Evolutionary conservation across 1,139 yeast species (phyloP).

Genomic region (Hanseniaspora uvarum): DNA sequence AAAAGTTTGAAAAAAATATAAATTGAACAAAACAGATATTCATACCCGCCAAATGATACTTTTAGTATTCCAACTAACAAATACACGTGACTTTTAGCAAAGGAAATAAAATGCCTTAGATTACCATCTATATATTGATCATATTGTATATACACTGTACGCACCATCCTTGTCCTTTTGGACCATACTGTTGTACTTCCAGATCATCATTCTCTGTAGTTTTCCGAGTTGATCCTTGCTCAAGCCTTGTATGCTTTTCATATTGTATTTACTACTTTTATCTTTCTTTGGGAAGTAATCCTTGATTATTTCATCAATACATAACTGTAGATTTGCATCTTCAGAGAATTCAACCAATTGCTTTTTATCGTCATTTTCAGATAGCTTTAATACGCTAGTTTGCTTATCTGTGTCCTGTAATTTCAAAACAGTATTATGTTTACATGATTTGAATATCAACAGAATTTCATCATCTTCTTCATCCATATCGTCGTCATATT

Average conservation of each 20-base stretch:
- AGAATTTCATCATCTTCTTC: slow-evolving; percentile 4
- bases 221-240: not conserved
- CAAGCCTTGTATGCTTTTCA: not conserved
- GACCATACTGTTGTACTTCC: not conserved
- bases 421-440: slow-evolving; percentile 13
- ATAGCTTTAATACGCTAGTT: not conserved
- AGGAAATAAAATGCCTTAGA: not conserved
- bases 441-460: slow-evolving; percentile 15
- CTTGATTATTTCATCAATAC: slow-evolving; percentile 1
- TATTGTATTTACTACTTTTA: not conserved
- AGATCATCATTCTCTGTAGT: not conserved
- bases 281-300: slow-evolving; percentile 11
- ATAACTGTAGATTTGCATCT: slow-evolving; percentile 1
- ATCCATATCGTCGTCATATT: slow-evolving; percentile 9
- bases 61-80: too few relatives aligned
- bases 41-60: too few relatives aligned
- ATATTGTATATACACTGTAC: slow-evolving; percentile 1
- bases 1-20: not conserved
- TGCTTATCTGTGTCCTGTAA: not conserved
- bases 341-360: not conserved
- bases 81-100: not conserved
- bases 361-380: not conserved
- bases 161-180: slow-evolving; percentile 3
- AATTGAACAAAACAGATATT: not conserved
- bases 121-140: not conserved